Conservation (phyloP, 805 yeast species). For the Wickerhamomyces chaumierensis region DNA sequence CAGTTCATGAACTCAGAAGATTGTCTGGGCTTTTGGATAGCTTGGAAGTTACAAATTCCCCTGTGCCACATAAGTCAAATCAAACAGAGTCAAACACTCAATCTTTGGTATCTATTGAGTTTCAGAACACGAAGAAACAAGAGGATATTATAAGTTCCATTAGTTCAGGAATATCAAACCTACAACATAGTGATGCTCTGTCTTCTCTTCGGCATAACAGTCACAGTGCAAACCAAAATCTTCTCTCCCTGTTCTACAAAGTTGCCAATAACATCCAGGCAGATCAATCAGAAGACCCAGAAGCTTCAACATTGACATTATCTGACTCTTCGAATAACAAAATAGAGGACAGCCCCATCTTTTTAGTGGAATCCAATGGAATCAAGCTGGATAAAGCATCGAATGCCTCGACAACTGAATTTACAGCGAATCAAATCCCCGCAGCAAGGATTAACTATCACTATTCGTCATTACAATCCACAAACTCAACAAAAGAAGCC, state of each 20-base stretch:
- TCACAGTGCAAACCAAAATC: not conserved
- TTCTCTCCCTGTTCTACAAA: slow-evolving; percentile 23
- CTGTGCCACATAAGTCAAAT: not conserved
- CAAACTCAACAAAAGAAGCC: slow-evolving; percentile 8
- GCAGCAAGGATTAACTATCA: too few species aligned
- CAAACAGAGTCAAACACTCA: not conserved
- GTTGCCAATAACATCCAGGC: slow-evolving; percentile 18
- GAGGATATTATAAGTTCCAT: too few species aligned
- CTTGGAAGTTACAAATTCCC: not conserved
- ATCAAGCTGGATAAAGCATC: slow-evolving; percentile 1
- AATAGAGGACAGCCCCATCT: too few species aligned
- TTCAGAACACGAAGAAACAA: too few species aligned
- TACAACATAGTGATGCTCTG: too few species aligned
- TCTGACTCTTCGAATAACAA: too few species aligned
- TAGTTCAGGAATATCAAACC: too few species aligned
- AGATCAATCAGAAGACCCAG: too few species aligned
- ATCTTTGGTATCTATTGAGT: too few species aligned
- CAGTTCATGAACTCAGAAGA: slow-evolving; percentile 9
- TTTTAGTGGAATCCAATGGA: slow-evolving; percentile 4
- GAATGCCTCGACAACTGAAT: not conserved
- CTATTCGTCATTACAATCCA: not conserved
- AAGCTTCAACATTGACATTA: too few species aligned
- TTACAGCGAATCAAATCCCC: too few species aligned
- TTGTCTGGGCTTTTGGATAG: slow-evolving; percentile 6
- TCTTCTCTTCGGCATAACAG: too few species aligned